These are phyloP conservation scores for Xylariaceae sp. DNA, from an alignment of 2,329 filamentous ascomycete genomes.

Conservation along the genomic window DNA sequence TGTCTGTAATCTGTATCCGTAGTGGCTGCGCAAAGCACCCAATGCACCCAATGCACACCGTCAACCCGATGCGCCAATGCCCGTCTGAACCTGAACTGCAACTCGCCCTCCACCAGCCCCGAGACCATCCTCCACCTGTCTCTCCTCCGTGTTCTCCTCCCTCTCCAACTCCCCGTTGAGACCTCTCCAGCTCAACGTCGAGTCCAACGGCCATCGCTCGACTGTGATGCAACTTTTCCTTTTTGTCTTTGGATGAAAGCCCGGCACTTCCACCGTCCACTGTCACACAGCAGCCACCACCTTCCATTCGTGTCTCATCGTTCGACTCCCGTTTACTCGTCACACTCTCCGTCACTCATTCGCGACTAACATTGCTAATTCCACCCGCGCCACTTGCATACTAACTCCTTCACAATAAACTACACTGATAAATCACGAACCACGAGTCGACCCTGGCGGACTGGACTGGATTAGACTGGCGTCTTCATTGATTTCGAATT, in stretches of 20 bases:
- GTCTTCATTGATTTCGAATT: neutral
- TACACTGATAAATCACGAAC: constrained; percentile 11
- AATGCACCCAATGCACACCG: too few relatives aligned
- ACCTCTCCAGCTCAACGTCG: neutral
- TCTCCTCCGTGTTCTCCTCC: neutral
- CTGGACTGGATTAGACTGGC: too few relatives aligned
- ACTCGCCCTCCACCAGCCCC: too few relatives aligned
- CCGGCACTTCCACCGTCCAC: constrained; percentile 17
- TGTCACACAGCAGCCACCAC: constrained; percentile 9
- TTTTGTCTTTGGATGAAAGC: constrained; percentile 7
- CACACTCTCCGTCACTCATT: constrained; percentile 23
- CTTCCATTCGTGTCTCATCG: neutral
- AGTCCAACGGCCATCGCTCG: constrained; percentile 8
- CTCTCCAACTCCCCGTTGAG: constrained; percentile 2
- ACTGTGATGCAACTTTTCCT: constrained; percentile 5
- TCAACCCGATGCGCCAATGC: too few relatives aligned
- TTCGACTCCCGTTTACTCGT: constrained; percentile 7
- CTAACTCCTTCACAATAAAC: constrained; percentile 8
- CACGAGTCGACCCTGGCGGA: neutral
- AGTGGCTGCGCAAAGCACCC: too few relatives aligned
- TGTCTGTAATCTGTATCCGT: too few relatives aligned
- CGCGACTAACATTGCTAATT: neutral
- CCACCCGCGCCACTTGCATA: neutral
- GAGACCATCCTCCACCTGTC: too few relatives aligned
- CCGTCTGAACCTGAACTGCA: too few relatives aligned